Base-by-base conservation (phyloP, 2,329 filamentous ascomycete genomes). In the Fusarium aywerte region DNA sequence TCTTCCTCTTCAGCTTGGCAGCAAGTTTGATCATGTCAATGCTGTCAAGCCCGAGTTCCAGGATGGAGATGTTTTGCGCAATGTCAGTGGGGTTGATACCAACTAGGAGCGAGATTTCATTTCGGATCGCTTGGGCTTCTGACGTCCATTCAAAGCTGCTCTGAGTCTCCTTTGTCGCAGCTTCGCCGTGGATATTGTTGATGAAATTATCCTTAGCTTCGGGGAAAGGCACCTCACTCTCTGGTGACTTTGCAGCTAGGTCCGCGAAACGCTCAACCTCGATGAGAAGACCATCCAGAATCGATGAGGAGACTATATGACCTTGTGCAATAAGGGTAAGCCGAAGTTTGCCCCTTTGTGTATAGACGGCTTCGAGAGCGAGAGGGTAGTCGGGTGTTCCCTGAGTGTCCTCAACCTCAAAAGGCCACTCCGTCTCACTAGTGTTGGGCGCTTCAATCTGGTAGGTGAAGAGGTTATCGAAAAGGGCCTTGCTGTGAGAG, bases 21-120 rank as follows among this genome's bases (percentile, higher is more conserved):
- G 92, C 90, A 0, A 97, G 80, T 71, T 93, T 96, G 76, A 97
- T 95, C 3, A 91, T 87, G 76, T 97, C 94, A 58, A 97, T 96
- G 73, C 94, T 97, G 80, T 97, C 95, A 8, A 97, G 84, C 0
- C 94, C 94, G 31, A 97, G 84, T 69, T 95, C 89, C 36, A 96
- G 89, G 12, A 97, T 87, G 0, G 90, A 90, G 0, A 87, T 87
- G 8, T 81, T 77, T 50, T 86, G 84, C 3, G 79, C 76, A 35
- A 97, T 80, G 0, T 83, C 78, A 3, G 82, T 75, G 4, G 78
- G 74, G 0, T 84, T 74, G 0, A 89, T 73, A 0, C 83, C 84
- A 1, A 89, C 86, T 7, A 97, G 79, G 1, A 74, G 71, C 2
- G 90, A 86, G 40, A 97, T 84, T 70, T 91, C 88, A 5, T 81